phyloP scores from a whole-genome alignment of 2,329 filamentous ascomycete species.

The Neofusicoccum sp. region DNA sequence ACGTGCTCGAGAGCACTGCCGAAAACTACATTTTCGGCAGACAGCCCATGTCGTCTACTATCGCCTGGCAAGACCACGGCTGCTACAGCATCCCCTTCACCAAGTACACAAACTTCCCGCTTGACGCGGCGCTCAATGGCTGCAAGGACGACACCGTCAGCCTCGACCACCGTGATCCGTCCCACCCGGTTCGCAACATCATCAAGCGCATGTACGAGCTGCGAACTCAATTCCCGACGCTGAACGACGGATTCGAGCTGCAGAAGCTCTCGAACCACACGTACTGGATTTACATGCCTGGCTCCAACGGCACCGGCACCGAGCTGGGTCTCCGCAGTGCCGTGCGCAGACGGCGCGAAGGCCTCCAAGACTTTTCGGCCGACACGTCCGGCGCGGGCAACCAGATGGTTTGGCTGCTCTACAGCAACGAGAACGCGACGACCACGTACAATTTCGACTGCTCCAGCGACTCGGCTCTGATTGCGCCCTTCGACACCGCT shows the following conservation, averaged over 20 bases:
- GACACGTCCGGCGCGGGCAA: slow-evolving; percentile 37
- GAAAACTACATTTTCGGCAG: slow-evolving; percentile 65
- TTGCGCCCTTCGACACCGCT: slow-evolving; percentile 55
- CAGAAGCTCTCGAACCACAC: slow-evolving; percentile 59
- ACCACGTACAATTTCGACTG: slow-evolving; percentile 60
- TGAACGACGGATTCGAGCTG: slow-evolving; percentile 60
- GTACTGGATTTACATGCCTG: slow-evolving; percentile 24
- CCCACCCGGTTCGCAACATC: slow-evolving; percentile 60
- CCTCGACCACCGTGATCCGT: slow-evolving; percentile 62
- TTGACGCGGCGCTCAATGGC: slow-evolving; percentile 53
- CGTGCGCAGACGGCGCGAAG: slow-evolving; percentile 15
- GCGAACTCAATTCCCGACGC: slow-evolving; percentile 54
- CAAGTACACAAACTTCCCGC: slow-evolving; percentile 59
- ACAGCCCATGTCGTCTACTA: slow-evolving; percentile 60
- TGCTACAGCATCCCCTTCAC: slow-evolving; percentile 58
- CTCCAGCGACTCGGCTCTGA: slow-evolving; percentile 49
- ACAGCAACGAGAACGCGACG: slow-evolving; percentile 50
- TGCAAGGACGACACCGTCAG: slow-evolving; percentile 58
- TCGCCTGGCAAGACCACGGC: slow-evolving; percentile 64
- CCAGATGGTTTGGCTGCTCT: slow-evolving; percentile 53
- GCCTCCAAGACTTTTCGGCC: slow-evolving; percentile 50
- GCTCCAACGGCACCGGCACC: slow-evolving; percentile 25
- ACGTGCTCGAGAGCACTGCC: slow-evolving; percentile 63
- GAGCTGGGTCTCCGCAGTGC: slow-evolving; percentile 56
- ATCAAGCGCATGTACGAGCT: slow-evolving; percentile 63